phyloP scores from a whole-genome alignment of 202 grass and related monocot genomes.

The Brachypodium distachyon region DNA sequence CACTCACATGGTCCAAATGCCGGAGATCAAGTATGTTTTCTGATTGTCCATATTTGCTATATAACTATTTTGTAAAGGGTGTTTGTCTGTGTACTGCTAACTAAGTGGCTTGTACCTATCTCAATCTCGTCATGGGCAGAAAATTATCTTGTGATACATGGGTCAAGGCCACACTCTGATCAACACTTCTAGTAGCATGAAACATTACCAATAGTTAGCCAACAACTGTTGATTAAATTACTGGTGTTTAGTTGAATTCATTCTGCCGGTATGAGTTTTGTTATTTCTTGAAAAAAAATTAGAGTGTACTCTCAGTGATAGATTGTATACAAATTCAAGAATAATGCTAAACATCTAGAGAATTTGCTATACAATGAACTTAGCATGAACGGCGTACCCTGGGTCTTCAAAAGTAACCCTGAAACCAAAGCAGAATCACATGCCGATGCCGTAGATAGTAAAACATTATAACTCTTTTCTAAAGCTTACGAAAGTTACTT shows the following conservation, averaged over 20 bases:
- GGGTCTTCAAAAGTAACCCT: background rate
- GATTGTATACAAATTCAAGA: background rate
- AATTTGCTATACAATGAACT: background rate
- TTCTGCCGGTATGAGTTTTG: background rate
- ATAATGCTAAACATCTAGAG: background rate
- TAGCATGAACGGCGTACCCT: background rate
- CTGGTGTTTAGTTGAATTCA: background rate
- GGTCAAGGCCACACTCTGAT: conserved; percentile 27
- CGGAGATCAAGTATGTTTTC: conserved; percentile 73
- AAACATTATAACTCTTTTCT: background rate
- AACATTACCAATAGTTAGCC: conserved; percentile 9
- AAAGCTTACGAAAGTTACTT: background rate
- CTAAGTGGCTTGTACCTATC: background rate
- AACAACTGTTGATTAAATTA: background rate
- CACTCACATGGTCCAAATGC: conserved; percentile 91
- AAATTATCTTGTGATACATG: conserved; percentile 17
- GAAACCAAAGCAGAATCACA: background rate
- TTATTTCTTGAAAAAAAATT: background rate
- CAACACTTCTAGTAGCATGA: conserved; percentile 22
- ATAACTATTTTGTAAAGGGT: background rate
- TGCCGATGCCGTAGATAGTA: background rate
- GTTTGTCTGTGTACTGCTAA: background rate
- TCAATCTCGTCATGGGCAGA: conserved; percentile 21
- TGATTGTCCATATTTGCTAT: conserved; percentile 9
- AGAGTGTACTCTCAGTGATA: background rate